Evolutionary conservation across 2,329 filamentous ascomycete species (phyloP), one percentile per base, ranked within the genome.

Genomic region (Xenosphaeropsis pyriputrescens): DNA sequence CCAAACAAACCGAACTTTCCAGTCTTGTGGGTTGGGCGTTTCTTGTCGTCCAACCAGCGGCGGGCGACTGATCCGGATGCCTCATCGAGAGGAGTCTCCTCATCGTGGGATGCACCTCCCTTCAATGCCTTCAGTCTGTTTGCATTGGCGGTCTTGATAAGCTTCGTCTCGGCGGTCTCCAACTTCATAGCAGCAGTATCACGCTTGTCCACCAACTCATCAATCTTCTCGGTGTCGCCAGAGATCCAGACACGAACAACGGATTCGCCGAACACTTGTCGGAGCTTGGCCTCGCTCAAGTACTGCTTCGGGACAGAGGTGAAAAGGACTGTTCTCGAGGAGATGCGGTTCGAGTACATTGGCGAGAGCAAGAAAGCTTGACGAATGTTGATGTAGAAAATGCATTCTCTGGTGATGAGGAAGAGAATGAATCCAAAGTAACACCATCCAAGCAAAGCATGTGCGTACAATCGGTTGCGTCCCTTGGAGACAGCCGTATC

Each of bases 341-440:
- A 95, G 34, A 95, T 76, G 40, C 88, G 82, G 51, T 79, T 80
- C 38, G 85, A 72, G 55, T 93, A 93, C 35, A 83, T 67, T 9
- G 86, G 85, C 9, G 85, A 88, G 39, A 93, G 72, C 31, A 93
- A 73, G 60, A 93, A 95, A 0, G 89, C 89, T 60, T 96, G 89
- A 45, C 88, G 82, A 37, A 96, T 62, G 52, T 93, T 93, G 64
- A 95, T 81, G 59, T 85, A 93, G 68, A 79, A 94, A 49, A 96
- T 81, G 54, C 75, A 79, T 58, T 96, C 89, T 41, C 89, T 74
- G 39, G 86, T 81, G 44, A 96, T 75, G 52, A 85, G 79, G 60
- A 84, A 91, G 57, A 96, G 79, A 46, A 96, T 69, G 54, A 96
- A 96, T 34, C 73, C 74, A 57, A 82, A 86, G 60, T 85, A 96